These are phyloP conservation scores for Triticum timopheevii DNA, from an alignment of 176 grass and related monocot species.

Conservation along the genomic window DNA sequence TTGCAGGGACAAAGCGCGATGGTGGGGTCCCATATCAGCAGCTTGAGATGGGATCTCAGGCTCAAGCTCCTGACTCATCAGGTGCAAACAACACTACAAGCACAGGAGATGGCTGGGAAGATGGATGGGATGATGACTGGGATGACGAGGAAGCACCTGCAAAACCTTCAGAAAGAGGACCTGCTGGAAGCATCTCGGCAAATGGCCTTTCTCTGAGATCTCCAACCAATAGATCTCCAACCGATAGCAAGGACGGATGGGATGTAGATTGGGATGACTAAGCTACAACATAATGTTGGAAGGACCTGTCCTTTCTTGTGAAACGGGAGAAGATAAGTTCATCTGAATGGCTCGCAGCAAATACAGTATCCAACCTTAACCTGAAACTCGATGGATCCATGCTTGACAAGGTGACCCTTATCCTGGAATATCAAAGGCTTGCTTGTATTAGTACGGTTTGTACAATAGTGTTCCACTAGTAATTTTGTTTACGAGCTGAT, in stretches of 20 bases:
- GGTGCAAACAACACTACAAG: constrained; percentile 40
- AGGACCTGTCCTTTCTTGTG: neutral
- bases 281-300: constrained; percentile 1
- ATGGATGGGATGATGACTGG: constrained; percentile 93
- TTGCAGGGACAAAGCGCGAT: constrained; percentile 35
- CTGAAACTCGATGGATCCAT: neutral
- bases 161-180: constrained; percentile 41
- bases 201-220: constrained; percentile 69
- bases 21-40: constrained; percentile 61
- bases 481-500: constrained; percentile 24
- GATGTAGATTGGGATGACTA: constrained; percentile 96
- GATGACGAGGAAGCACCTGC: constrained; percentile 77
- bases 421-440: constrained; percentile 19
- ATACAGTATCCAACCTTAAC: neutral
- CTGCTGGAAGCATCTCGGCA: constrained; percentile 40
- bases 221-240: constrained; percentile 40
- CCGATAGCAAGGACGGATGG: constrained; percentile 78
- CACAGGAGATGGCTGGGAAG: constrained; percentile 68
- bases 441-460: constrained; percentile 25
- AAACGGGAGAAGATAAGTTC: neutral
- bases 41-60: constrained; percentile 76
- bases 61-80: constrained; percentile 20
- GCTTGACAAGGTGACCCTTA: constrained; percentile 9
- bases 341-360: neutral
- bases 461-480: constrained; percentile 30